Conservation (phyloP, 768 basidiomycete species). For the Gyrodon lividus region DNA sequence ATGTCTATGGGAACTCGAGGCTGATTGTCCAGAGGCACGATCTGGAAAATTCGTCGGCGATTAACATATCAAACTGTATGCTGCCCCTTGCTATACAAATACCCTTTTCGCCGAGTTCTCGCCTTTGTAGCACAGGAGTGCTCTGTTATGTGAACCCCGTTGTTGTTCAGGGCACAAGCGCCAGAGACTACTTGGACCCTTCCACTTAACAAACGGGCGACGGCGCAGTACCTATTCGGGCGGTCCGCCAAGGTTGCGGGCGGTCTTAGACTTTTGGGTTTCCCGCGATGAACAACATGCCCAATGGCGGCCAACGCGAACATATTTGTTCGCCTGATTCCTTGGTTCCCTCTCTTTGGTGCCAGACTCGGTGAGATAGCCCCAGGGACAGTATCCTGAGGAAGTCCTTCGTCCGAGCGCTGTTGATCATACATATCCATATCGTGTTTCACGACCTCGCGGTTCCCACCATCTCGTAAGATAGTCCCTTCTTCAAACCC, state of each 20-base stretch:
- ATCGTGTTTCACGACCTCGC: not conserved
- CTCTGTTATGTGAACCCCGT: too few species aligned
- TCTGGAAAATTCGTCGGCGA: not conserved
- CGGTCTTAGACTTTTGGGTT: too few species aligned
- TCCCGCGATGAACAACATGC: too few species aligned
- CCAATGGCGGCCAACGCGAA: too few species aligned
- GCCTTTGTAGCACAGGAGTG: too few species aligned
- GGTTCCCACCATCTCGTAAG: not conserved
- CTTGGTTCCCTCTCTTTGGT: not conserved
- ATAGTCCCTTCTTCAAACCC: not conserved
- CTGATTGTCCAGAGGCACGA: not conserved
- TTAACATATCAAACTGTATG: not conserved
- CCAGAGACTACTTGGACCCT: too few species aligned
- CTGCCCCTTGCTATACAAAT: constrained; percentile 4
- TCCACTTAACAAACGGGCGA: too few species aligned
- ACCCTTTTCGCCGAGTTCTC: too few species aligned
- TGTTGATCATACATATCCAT: too few species aligned
- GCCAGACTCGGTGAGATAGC: not conserved
- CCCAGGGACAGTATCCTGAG: not conserved
- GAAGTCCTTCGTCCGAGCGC: not conserved
- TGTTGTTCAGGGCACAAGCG: too few species aligned
- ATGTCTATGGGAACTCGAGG: not conserved
- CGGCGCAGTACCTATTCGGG: too few species aligned
- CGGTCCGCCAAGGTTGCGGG: too few species aligned
- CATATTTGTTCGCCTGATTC: not conserved